Conservation (phyloP, 2,329 filamentous ascomycete genomes). For the Cordyceps farinosa region DNA sequence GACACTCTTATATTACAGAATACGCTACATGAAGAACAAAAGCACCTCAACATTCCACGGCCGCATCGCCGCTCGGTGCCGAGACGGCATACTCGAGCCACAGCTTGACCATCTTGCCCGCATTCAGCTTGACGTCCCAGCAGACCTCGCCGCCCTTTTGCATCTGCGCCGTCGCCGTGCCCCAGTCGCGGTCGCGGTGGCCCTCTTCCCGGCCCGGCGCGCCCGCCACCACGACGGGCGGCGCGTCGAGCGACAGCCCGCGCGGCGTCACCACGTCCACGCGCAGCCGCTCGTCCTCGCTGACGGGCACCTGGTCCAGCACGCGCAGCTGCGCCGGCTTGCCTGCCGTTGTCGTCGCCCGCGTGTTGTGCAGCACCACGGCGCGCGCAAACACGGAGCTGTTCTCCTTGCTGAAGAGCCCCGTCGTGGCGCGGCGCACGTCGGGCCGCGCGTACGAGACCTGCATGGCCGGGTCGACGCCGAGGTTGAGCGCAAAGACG, state of each 20-base stretch:
- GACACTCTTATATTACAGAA: background rate
- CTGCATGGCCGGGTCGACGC: conserved; percentile 52
- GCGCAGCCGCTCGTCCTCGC: conserved; percentile 52
- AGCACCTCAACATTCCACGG: background rate
- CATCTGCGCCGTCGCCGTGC: conserved; percentile 49
- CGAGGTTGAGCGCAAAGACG: conserved; percentile 48
- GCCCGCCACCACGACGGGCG: conserved; percentile 34
- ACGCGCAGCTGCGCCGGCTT: conserved; percentile 45
- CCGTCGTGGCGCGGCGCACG: conserved; percentile 45
- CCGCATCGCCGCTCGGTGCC: conserved; percentile 47
- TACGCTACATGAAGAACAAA: background rate
- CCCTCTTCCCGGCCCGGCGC: conserved; percentile 29
- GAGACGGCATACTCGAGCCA: conserved; percentile 59
- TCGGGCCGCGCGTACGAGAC: conserved; percentile 53
- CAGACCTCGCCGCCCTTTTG: conserved; percentile 55
- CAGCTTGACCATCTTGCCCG: conserved; percentile 55
- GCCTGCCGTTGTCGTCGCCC: conserved; percentile 27
- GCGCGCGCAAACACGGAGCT: conserved; percentile 44
- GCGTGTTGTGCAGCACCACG: conserved; percentile 47
- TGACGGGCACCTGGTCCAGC: conserved; percentile 55
- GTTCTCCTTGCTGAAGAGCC: conserved; percentile 49
- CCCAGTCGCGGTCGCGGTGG: conserved; percentile 44
- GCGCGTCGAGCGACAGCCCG: conserved; percentile 40
- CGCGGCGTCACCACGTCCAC: conserved; percentile 46
- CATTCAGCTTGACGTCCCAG: conserved; percentile 57